These are phyloP conservation scores for Lojkania enalia DNA, from an alignment of 2,329 filamentous ascomycete genomes.

Conservation along the genomic window DNA sequence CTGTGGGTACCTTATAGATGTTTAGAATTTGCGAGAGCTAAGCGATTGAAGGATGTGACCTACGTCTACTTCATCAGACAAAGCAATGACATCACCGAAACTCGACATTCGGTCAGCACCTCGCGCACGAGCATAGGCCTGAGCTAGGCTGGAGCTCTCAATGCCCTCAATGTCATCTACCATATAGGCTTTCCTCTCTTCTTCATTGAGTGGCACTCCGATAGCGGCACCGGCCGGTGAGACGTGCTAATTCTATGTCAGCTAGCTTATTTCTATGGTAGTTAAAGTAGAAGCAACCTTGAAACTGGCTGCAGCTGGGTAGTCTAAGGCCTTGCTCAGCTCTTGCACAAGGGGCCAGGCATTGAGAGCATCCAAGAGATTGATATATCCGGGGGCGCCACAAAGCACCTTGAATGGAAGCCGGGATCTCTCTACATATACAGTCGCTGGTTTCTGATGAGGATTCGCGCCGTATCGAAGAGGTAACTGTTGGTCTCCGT, in stretches of 20 bases:
- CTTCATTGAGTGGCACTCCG: conserved; percentile 79
- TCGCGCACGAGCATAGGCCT: conserved; percentile 93
- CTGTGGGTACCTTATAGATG: conserved; percentile 65
- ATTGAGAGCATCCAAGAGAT: conserved; percentile 93
- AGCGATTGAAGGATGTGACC: not conserved
- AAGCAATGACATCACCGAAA: conserved; percentile 94
- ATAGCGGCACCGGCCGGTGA: conserved; percentile 96
- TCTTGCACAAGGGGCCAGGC: conserved; percentile 97
- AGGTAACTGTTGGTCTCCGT: conserved; percentile 78
- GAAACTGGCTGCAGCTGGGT: conserved; percentile 94
- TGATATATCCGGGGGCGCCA: conserved; percentile 94
- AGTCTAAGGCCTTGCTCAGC: conserved; percentile 82
- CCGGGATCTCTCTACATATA: conserved; percentile 71
- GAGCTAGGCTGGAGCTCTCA: conserved; percentile 81
- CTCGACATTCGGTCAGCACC: conserved; percentile 98
- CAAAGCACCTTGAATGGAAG: conserved; percentile 94
- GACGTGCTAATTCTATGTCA: conserved; percentile 67
- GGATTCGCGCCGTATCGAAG: conserved; percentile 97
- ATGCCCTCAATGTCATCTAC: conserved; percentile 93
- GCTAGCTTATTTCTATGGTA: not conserved
- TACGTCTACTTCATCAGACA: conserved; percentile 84
- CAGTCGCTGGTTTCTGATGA: conserved; percentile 94
- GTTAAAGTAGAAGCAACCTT: conserved; percentile 45
- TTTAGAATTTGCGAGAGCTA: conserved; percentile 7
- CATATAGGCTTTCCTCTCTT: conserved; percentile 97